Percentiles rank a stretch among this genome's conserved stretches.
Evolutionary conservation across 140 eudicot species (phyloP).

Genomic region (Bidens hawaiensis): DNA sequence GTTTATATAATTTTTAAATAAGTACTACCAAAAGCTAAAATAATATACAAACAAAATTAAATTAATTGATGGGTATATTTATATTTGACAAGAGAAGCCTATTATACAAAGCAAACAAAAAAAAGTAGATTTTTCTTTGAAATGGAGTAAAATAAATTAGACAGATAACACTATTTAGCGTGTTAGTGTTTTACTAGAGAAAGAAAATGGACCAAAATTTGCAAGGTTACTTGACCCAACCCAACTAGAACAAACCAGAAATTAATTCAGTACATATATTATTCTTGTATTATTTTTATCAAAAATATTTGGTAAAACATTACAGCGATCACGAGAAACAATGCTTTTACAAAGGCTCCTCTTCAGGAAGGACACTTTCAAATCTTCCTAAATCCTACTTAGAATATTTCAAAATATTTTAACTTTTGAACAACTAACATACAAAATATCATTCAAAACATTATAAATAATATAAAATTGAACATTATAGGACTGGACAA

Average conservation of each 20-base stretch:
- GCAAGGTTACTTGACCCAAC: not conserved
- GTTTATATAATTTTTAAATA: too few species aligned
- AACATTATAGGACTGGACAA: slow-evolving; percentile 4
- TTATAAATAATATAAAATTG: too few species aligned
- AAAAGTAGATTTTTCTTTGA: too few species aligned
- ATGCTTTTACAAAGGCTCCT: slow-evolving; percentile 10
- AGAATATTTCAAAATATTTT: not conserved
- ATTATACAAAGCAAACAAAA: too few species aligned
- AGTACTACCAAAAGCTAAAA: too few species aligned
- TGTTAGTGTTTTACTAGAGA: too few species aligned
- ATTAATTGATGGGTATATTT: too few species aligned
- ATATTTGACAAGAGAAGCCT: too few species aligned
- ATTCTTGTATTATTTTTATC: not conserved
- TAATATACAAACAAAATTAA: too few species aligned
- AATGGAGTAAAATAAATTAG: too few species aligned
- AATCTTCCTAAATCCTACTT: not conserved
- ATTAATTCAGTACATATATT: not conserved
- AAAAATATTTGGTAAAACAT: not conserved
- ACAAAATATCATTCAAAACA: not conserved
- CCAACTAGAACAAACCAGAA: not conserved
- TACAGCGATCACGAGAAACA: slow-evolving; percentile 2
- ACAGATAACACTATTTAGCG: too few species aligned
- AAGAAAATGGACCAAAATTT: too few species aligned
- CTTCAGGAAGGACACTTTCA: not conserved
- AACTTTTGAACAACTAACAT: not conserved